These are phyloP conservation scores for Pneumocystis carinii DNA, from an alignment of 1,139 yeast species.

Conservation along the genomic window DNA sequence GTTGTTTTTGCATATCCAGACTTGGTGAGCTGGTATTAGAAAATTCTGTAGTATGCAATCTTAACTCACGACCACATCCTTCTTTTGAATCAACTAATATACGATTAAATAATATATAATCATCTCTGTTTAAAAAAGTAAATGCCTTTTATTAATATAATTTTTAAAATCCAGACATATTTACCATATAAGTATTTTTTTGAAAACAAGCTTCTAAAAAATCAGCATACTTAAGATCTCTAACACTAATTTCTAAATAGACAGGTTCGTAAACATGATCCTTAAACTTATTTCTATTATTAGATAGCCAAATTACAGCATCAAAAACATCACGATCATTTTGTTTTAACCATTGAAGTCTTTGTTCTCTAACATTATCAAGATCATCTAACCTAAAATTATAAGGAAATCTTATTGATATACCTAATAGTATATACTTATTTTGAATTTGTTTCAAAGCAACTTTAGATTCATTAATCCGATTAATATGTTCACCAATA, in stretches of 20 bases:
- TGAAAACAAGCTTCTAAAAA: constrained; percentile 48
- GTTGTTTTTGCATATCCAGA: constrained; percentile 17
- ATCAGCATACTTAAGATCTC: constrained; percentile 35
- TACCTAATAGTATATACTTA: background rate
- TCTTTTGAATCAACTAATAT: constrained; percentile 25
- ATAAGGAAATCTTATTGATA: constrained; percentile 1
- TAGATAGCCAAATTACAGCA: constrained; percentile 31
- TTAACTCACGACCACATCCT: constrained; percentile 19
- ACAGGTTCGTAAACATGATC: constrained; percentile 58
- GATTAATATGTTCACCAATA: background rate
- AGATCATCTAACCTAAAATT: constrained; percentile 13
- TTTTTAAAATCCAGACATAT: background rate
- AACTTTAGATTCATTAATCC: background rate
- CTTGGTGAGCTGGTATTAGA: constrained; percentile 18
- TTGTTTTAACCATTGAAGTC: constrained; percentile 19
- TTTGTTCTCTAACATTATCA: constrained; percentile 16
- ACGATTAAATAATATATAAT: constrained; percentile 32
- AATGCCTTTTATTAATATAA: constrained; percentile 29
- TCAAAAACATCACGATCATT: constrained; percentile 20
- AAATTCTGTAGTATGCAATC: constrained; percentile 36
- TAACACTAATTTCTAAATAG: constrained; percentile 45
- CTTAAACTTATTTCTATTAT: constrained; percentile 25
- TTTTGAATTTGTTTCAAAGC: background rate
- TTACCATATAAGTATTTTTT: constrained; percentile 31
- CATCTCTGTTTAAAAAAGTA: constrained; percentile 31